Evolutionary conservation across 768 basidiomycete species (phyloP), one percentile per base, ranked within the genome.

Genomic region (Serpula lacrymans): DNA sequence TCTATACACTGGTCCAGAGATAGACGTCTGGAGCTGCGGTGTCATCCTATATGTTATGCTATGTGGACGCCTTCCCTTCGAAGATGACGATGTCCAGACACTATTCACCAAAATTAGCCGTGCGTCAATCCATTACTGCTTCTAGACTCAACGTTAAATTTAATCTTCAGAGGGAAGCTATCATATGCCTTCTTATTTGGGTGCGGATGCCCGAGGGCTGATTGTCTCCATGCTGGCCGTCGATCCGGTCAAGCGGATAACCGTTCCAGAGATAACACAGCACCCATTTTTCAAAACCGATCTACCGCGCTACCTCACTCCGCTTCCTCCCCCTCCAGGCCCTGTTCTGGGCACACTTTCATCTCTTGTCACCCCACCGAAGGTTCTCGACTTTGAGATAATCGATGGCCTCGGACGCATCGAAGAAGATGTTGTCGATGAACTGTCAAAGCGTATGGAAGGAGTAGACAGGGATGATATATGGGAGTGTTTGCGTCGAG

Each of bases 41-140:
- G 95, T 99, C n/a, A 98, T 99, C 50, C 77, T 99, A 37, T 97
- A 94, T 65, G 96, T 98, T 42, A 93, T 99, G 84, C 76, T 99
- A 4, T 94, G 89, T 55, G 96, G 95, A 4, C 72, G 88, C 34
- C 75, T 99, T 22, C 96, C 96, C 1, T 99, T 99, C 58, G 96
- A 98, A 66, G 94, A 98, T 63, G 92, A 96, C 32, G 88, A 96
- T 57, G 92, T 98, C 29, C 89, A 92, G 35, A 74, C 78, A 1
- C 65, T 99, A 9, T 98, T 98, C 68, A 83, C 86, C 41, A 97
- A 97, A 68, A 98, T 99, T 53, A 87, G 85, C 46, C 84, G 90
- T 85, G 53, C 56, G 82, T 69, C 7, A 18, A 4, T 32, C 1
- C 29, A 26, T 36, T 34, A 34, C 20, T 26, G 21, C 22, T 26